These are phyloP conservation scores for Priceomyces haplophilus DNA, from an alignment of 805 yeast species.

Conservation along the genomic window DNA sequence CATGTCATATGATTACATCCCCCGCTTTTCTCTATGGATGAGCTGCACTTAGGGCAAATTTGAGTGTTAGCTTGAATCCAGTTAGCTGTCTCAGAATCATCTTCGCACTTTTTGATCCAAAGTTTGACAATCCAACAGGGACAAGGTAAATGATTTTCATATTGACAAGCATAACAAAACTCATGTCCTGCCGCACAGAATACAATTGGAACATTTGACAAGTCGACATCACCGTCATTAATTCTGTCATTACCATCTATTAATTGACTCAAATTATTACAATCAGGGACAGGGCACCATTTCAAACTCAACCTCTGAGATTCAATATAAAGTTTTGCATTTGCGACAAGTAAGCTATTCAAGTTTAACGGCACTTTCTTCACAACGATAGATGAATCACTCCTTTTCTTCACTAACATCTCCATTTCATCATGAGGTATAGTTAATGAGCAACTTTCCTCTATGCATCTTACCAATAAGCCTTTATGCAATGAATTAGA, in stretches of 20 bases:
- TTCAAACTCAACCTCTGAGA: conserved; percentile 46
- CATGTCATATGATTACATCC: conserved; percentile 98
- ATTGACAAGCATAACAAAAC: conserved; percentile 76
- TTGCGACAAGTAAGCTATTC: conserved; percentile 3
- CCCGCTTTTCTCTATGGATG: conserved; percentile 86
- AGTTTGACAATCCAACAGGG: conserved; percentile 64
- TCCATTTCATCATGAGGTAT: conserved; percentile 43
- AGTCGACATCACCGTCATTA: conserved; percentile 6
- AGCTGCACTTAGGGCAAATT: conserved; percentile 77
- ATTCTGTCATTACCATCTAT: conserved; percentile 8
- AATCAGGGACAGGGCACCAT: conserved; percentile 88
- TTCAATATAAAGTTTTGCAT: conserved; percentile 49
- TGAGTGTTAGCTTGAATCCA: conserved; percentile 88
- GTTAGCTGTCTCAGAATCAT: conserved; percentile 82
- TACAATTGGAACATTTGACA: conserved; percentile 57
- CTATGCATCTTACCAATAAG: conserved; percentile 62
- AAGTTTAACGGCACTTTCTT: conserved; percentile 2
- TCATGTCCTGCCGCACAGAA: conserved; percentile 62
- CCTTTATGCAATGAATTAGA: conserved; percentile 42
- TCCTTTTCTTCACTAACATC: conserved; percentile 4
- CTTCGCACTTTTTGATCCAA: conserved; percentile 79
- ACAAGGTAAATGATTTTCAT: conserved; percentile 80
- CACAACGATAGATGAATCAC: conserved; percentile 4
- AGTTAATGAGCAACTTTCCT: conserved; percentile 46
- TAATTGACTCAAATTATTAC: conserved; percentile 54